Conservation (phyloP, 139 green algal genomes). For the Micractinium conductrix region DNA sequence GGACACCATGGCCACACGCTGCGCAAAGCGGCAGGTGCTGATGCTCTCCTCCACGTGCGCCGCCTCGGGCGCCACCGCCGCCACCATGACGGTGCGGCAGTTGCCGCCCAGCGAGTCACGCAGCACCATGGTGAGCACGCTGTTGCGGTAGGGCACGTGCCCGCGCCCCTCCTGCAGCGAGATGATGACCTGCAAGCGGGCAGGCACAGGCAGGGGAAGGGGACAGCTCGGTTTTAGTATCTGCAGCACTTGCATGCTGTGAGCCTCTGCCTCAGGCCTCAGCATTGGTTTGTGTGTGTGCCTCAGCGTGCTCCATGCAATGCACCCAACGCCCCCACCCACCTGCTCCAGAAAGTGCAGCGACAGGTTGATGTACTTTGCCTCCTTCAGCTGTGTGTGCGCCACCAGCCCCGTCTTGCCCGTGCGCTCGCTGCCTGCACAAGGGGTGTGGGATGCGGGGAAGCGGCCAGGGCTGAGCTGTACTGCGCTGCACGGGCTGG, state of each 20-base stretch:
- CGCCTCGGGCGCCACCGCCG: slow-evolving; percentile 80
- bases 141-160: slow-evolving; percentile 87
- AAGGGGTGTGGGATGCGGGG: too few species aligned
- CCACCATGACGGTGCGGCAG: slow-evolving; percentile 72
- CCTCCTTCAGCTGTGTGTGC: slow-evolving; percentile 90
- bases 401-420: slow-evolving; percentile 91
- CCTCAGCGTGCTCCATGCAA: too few species aligned
- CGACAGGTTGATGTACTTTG: slow-evolving; percentile 97
- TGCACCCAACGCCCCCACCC: background rate
- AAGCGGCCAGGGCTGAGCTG: too few species aligned
- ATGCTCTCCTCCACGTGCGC: slow-evolving; percentile 91
- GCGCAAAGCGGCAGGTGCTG: slow-evolving; percentile 92
- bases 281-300: too few species aligned
- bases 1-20: slow-evolving; percentile 86
- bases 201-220: background rate
- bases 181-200: slow-evolving; percentile 75
- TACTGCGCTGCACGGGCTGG: too few species aligned
- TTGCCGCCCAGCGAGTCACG: slow-evolving; percentile 81
- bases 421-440: slow-evolving; percentile 92
- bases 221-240: background rate
- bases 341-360: slow-evolving; percentile 90
- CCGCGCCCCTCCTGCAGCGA: slow-evolving; percentile 79
- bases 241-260: background rate
- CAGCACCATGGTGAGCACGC: slow-evolving; percentile 98
- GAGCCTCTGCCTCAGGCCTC: too few species aligned